Conservation (phyloP, 1,284 basidiomycete genomes). For the Heterobasidion irregulare region DNA sequence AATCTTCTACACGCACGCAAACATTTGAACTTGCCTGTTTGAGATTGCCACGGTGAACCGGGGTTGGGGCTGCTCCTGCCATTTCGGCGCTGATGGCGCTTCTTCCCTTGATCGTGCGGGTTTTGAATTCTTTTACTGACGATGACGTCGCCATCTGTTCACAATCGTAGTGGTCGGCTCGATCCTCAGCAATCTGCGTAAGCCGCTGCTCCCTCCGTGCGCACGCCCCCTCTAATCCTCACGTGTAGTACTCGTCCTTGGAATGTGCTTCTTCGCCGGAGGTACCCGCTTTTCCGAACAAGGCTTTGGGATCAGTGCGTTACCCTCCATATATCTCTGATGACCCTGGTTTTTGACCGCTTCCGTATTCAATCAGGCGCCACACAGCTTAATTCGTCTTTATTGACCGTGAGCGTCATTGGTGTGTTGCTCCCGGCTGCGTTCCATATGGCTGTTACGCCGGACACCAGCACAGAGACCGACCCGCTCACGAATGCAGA, state of each 20-base stretch:
- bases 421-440: slow-evolving; percentile 77
- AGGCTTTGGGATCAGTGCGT: slow-evolving; percentile 62
- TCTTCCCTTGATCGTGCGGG: slow-evolving; percentile 3
- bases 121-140: slow-evolving; percentile 29
- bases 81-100: too few species aligned
- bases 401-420: slow-evolving; percentile 73
- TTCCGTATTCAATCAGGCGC: slow-evolving; percentile 36
- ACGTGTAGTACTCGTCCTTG: slow-evolving; percentile 46
- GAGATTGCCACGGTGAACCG: too few species aligned
- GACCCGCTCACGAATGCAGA: slow-evolving; percentile 15
- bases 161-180: slow-evolving; percentile 71
- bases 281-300: slow-evolving; percentile 66
- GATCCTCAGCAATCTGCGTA: slow-evolving; percentile 70
- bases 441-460: slow-evolving; percentile 26
- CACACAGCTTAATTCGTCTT: slow-evolving; percentile 72
- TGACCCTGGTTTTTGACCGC: neutral
- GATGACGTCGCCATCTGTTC: slow-evolving; percentile 81
- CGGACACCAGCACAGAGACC: neutral
- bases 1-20: too few species aligned
- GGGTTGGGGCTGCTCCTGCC: too few species aligned
- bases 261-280: slow-evolving; percentile 48
- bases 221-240: neutral
- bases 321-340: slow-evolving; percentile 1
- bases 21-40: too few species aligned
- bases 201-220: slow-evolving; percentile 23